These are phyloP conservation scores for Sanghuangporus baumii DNA, from an alignment of 1,284 basidiomycete species.

Conservation along the genomic window DNA sequence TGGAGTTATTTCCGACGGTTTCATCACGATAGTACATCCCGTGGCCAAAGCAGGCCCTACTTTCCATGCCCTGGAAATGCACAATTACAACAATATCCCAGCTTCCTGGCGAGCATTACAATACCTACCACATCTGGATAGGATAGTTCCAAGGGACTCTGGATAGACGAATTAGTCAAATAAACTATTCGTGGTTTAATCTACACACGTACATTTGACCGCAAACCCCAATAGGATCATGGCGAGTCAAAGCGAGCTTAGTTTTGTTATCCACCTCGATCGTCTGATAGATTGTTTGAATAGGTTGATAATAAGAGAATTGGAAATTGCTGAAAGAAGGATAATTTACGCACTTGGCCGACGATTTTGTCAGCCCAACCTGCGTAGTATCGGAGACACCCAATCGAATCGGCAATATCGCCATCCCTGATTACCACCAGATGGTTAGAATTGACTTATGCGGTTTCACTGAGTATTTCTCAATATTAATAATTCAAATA, in stretches of 20 bases:
- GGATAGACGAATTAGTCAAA: constrained; percentile 15
- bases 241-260: constrained; percentile 82
- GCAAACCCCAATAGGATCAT: constrained; percentile 93
- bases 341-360: constrained; percentile 36
- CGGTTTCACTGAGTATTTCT: neutral
- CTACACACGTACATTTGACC: constrained; percentile 68
- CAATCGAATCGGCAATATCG: constrained; percentile 80
- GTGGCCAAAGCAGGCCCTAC: constrained; percentile 85
- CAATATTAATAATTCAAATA: constrained; percentile 24
- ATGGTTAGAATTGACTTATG: constrained; percentile 1
- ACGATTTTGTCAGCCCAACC: constrained; percentile 55
- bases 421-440: constrained; percentile 51
- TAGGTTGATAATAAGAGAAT: neutral
- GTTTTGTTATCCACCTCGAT: constrained; percentile 77
- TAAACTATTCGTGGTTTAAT: neutral
- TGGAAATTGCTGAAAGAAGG: neutral
- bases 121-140: constrained; percentile 77
- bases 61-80: constrained; percentile 73
- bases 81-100: neutral
- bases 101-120: neutral
- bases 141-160: constrained; percentile 93
- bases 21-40: constrained; percentile 87
- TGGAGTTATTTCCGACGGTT: constrained; percentile 90
- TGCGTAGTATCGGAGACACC: constrained; percentile 80
- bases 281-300: constrained; percentile 36